phyloP scores from a whole-genome alignment of 1,284 basidiomycete species.

The Amylostereum chailletii region DNA sequence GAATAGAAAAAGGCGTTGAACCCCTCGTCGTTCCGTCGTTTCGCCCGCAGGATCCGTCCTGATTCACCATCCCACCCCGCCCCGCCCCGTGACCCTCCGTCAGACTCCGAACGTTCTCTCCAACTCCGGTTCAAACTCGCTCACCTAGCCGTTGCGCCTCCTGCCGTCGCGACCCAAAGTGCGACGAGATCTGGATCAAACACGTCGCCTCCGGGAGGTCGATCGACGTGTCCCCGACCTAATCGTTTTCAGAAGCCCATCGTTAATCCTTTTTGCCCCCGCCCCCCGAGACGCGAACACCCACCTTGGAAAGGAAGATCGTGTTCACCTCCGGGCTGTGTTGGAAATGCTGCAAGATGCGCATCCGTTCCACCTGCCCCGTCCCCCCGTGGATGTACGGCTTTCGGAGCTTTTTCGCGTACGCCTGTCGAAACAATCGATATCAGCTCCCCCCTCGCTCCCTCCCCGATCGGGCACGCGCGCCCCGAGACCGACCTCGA shows the following conservation, averaged over 20 bases:
- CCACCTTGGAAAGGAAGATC: conserved; percentile 94
- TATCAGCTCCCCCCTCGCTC: background rate
- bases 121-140: conserved; percentile 14
- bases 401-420: conserved; percentile 91
- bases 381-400: conserved; percentile 97
- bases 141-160: conserved; percentile 92
- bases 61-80: background rate
- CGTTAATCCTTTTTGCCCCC: conserved; percentile 7
- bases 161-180: conserved; percentile 97
- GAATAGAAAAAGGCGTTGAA: conserved; percentile 99
- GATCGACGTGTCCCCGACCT: conserved; percentile 99
- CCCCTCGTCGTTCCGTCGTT: conserved; percentile 96
- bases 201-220: conserved; percentile 99
- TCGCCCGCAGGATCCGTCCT: conserved; percentile 95
- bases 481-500: conserved; percentile 61
- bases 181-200: conserved; percentile 99
- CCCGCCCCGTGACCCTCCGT: too few species aligned
- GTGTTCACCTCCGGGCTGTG: conserved; percentile 95
- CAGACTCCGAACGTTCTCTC: background rate
- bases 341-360: conserved; percentile 93
- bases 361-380: conserved; percentile 92
- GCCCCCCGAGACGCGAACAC: conserved; percentile 9
- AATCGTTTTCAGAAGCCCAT: conserved; percentile 10
- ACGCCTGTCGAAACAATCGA: conserved; percentile 52
- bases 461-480: too few species aligned